Base-by-base conservation (phyloP, 2,329 filamentous ascomycete species). In the Pseudonectria buxi region DNA sequence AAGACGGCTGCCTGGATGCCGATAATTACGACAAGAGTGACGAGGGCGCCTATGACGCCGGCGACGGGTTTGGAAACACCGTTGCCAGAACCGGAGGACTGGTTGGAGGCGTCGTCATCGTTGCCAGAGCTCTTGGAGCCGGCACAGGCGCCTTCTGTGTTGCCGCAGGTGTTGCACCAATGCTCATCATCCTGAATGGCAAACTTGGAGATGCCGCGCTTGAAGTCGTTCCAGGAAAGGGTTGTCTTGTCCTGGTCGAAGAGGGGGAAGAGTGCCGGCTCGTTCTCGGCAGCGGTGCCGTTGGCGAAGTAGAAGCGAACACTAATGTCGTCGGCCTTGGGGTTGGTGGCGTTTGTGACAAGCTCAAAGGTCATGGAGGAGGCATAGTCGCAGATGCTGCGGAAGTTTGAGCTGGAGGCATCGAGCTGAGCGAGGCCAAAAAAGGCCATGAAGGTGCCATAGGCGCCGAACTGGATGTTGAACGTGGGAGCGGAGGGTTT, bases 341-440 rank as follows among this genome's bases (percentile, higher is more conserved):
- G 74, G 55, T 54, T 47, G 10, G 62, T 68, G 4, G 65, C 63
- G 72, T 72, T 61, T 46, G 75, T 76, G 35, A 79, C 67, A 14
- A 81, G 65, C 67, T 95, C 89, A 57, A 94, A 89, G 6, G 71
- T 71, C 75, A 94, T 86, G 45, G 78, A 78, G 3, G 81, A 83
- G 5, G 87, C 87, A 53, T 95, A 95, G 63, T 88, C 81, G n/a
- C 82, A 78, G 10, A 95, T 67, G 36, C 84, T 84, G 40, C 66
- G 78, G 66, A 95, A 94, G 57, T 84, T 65, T 1, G 62, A 47
- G 39, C 69, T 74, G 2, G 64, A 70, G 10, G 61, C 53, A 6
- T 65, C 62, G 37, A 81, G 67, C 41, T 69, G 57, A 6, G 74
- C 63, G 13, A 79, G 67, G 7, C 76, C 76, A 54, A 81, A 81